Conservation (phyloP, 192 early-diverging fungal species). For the Endogone sp. region DNA sequence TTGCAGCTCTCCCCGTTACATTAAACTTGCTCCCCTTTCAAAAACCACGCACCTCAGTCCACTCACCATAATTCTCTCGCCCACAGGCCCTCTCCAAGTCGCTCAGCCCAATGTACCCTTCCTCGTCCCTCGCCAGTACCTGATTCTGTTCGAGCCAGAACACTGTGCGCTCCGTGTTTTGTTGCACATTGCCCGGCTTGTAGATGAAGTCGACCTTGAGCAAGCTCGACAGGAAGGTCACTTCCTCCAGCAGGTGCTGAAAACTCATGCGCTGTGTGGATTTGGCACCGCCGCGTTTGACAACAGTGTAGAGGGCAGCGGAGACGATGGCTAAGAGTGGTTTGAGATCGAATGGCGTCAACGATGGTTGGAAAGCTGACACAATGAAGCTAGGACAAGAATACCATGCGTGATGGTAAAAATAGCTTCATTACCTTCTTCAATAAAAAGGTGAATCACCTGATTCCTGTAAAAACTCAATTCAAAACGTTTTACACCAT, state of each 20-base stretch:
- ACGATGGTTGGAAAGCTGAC: slow-evolving; percentile 12
- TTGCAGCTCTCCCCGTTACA: neutral
- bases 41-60: neutral
- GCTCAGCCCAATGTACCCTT: slow-evolving; percentile 45
- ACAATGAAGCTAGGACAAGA: too few relatives aligned
- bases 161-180: slow-evolving; percentile 60
- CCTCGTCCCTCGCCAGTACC: slow-evolving; percentile 40
- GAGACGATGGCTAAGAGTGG: slow-evolving; percentile 76
- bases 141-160: slow-evolving; percentile 48
- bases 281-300: slow-evolving; percentile 74
- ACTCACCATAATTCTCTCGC: slow-evolving; percentile 58
- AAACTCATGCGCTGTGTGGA: slow-evolving; percentile 58
- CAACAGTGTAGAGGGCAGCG: slow-evolving; percentile 69
- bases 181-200: slow-evolving; percentile 63
- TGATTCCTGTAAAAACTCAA: slow-evolving; percentile 82
- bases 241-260: slow-evolving; percentile 53
- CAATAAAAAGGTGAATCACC: slow-evolving; percentile 56
- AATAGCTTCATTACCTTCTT: slow-evolving; percentile 41
- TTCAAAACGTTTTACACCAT: slow-evolving; percentile 77
- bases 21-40: neutral
- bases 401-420: too few relatives aligned
- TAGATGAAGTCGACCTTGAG: slow-evolving; percentile 82
- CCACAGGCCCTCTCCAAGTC: slow-evolving; percentile 48
- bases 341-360: slow-evolving; percentile 7
- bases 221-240: slow-evolving; percentile 69